Evolutionary conservation across 495 filamentous ascomycete species (phyloP).

Genomic region (Penicillium daleae): DNA sequence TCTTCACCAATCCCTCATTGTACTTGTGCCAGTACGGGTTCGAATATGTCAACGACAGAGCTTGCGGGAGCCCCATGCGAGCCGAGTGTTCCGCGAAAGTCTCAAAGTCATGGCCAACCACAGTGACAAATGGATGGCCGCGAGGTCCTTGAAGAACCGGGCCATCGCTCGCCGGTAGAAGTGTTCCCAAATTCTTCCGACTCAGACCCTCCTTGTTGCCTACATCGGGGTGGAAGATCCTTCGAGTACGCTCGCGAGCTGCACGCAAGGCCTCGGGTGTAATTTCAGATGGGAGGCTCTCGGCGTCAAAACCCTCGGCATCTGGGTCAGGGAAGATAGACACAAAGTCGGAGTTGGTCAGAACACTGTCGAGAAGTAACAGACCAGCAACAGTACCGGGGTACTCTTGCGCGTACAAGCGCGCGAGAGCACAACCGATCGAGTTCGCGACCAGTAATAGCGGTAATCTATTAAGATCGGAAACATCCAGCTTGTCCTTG

Average conservation of each 20-base stretch:
- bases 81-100: conserved; percentile 55
- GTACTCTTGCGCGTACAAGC: conserved; percentile 56
- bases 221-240: conserved; percentile 56
- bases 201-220: conserved; percentile 60
- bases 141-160: conserved; percentile 49
- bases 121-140: conserved; percentile 50
- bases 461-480: conserved; percentile 19
- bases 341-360: conserved; percentile 63
- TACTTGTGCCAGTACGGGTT: conserved; percentile 61
- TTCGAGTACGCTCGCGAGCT: conserved; percentile 41
- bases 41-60: conserved; percentile 52
- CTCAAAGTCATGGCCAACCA: conserved; percentile 65
- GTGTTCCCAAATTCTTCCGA: conserved; percentile 46
- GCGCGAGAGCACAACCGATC: conserved; percentile 62
- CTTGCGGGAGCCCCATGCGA: conserved; percentile 42
- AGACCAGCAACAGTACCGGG: conserved; percentile 50
- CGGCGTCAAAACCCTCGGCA: conserved; percentile 47
- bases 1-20: conserved; percentile 55
- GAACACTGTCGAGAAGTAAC: conserved; percentile 64
- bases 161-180: conserved; percentile 55
- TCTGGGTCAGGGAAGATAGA: conserved; percentile 65
- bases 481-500: conserved; percentile 18
- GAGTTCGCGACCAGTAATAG: conserved; percentile 60
- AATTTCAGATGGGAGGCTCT: conserved; percentile 45
- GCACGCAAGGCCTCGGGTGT: conserved; percentile 49